A percentile compares a stretch with the other conserved stretches of the same genome.
Conservation (phyloP, 2,329 filamentous ascomycete genomes). For the Boeremia exigua region DNA sequence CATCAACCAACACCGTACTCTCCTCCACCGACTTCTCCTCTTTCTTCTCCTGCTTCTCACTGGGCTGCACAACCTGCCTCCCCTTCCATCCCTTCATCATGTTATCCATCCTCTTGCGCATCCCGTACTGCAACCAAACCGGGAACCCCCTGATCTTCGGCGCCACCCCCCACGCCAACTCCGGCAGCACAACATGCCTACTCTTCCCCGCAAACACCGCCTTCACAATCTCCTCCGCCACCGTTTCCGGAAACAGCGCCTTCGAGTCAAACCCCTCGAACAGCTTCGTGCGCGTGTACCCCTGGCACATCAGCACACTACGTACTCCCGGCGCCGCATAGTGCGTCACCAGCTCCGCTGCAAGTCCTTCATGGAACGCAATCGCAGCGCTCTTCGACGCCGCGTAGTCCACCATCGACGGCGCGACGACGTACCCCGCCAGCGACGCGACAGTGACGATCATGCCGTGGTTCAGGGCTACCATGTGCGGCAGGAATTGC, state of each 20-base stretch:
- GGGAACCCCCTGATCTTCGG: slow-evolving; percentile 59
- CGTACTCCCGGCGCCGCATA: slow-evolving; percentile 70
- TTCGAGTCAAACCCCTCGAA: slow-evolving; percentile 64
- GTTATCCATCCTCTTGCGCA: slow-evolving; percentile 52
- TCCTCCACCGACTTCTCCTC: slow-evolving; percentile 30
- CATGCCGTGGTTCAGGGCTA: slow-evolving; percentile 71
- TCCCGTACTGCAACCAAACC: slow-evolving; percentile 66
- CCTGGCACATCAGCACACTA: slow-evolving; percentile 70
- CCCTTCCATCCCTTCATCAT: slow-evolving; percentile 47
- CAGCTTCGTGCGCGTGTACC: slow-evolving; percentile 66
- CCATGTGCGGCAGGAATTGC: slow-evolving; percentile 72
- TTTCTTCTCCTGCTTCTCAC: slow-evolving; percentile 29
- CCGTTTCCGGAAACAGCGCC: slow-evolving; percentile 64
- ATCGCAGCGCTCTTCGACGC: slow-evolving; percentile 70
- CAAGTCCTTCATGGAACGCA: slow-evolving; percentile 70
- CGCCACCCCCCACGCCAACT: slow-evolving; percentile 43
- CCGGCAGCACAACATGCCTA: slow-evolving; percentile 63
- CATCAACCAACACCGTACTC: slow-evolving; percentile 26
- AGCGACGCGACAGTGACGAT: slow-evolving; percentile 72
- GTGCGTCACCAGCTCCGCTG: slow-evolving; percentile 52
- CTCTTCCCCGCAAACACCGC: slow-evolving; percentile 65
- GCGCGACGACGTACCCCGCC: slow-evolving; percentile 65
- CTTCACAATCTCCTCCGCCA: slow-evolving; percentile 67
- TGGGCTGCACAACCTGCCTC: slow-evolving; percentile 48
- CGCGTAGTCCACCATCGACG: slow-evolving; percentile 71